Evolutionary conservation across 331 rosid species (phyloP).

Genomic region (Spiraea crenata): DNA sequence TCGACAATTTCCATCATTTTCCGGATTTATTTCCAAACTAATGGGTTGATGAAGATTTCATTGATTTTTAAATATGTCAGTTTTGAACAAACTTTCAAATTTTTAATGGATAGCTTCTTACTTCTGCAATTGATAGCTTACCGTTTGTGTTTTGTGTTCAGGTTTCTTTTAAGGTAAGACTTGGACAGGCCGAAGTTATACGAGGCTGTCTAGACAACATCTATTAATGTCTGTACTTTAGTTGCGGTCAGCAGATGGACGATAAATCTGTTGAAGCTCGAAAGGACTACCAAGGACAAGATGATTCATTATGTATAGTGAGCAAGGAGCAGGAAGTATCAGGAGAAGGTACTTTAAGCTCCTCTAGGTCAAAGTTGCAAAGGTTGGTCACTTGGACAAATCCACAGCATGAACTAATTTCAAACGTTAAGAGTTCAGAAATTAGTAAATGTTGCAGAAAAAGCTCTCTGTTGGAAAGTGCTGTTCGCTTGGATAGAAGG

Average conservation of each 20-base stretch:
- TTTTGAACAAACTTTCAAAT: not conserved
- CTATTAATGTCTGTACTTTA: conserved; percentile 29
- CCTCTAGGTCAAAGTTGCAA: conserved; percentile 43
- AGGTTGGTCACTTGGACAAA: conserved; percentile 52
- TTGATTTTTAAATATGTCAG: not conserved
- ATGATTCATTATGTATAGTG: conserved; percentile 33
- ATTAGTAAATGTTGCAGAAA: conserved; percentile 40
- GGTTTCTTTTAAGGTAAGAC: conserved; percentile 23
- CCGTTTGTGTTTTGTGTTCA: conserved; percentile 25
- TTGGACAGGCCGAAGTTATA: conserved; percentile 8
- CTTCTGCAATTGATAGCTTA: not conserved
- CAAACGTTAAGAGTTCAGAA: conserved; percentile 54
- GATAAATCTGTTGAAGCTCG: conserved; percentile 35
- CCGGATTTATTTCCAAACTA: conserved; percentile 20
- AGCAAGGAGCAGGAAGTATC: conserved; percentile 42
- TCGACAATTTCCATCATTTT: conserved; percentile 9
- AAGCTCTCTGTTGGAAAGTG: conserved; percentile 37
- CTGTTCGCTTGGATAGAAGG: conserved; percentile 47
- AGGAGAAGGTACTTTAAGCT: conserved; percentile 39
- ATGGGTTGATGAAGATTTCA: not conserved
- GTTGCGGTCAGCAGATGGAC: conserved; percentile 55
- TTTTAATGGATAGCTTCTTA: not conserved
- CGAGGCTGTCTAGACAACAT: not conserved
- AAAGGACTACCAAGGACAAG: conserved; percentile 35
- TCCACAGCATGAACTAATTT: conserved; percentile 39